A percentile compares a stretch with the other conserved stretches of the same genome.
These are phyloP conservation scores for Jatropha podagrica DNA, from an alignment of 441 rosid species.

Conservation along the genomic window DNA sequence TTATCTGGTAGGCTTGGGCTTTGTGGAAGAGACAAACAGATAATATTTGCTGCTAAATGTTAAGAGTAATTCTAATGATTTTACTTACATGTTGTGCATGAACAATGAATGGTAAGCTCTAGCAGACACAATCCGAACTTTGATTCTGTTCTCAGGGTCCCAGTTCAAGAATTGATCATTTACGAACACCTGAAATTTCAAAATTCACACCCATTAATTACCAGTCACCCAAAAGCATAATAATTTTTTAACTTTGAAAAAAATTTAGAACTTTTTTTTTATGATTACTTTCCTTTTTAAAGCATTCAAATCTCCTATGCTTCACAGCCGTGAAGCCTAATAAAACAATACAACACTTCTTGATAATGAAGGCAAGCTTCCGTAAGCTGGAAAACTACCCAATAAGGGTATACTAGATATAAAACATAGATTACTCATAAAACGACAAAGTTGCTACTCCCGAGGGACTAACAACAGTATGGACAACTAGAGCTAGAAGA, in stretches of 20 bases:
- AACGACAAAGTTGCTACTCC: conserved; percentile 21
- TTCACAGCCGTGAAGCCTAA: too few species aligned
- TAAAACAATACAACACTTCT: too few species aligned
- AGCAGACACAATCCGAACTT: conserved; percentile 96
- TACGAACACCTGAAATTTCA: conserved; percentile 61
- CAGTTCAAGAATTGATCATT: conserved; percentile 92
- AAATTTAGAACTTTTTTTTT: too few species aligned
- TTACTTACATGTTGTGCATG: conserved; percentile 98
- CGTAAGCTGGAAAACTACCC: not conserved
- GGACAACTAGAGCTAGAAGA: conserved; percentile 3
- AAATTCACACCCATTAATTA: not conserved
- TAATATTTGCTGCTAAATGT: conserved; percentile 2
- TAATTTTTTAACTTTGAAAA: too few species aligned
- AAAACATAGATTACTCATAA: not conserved
- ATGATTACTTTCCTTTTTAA: too few species aligned
- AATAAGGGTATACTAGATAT: not conserved
- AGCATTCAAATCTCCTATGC: too few species aligned
- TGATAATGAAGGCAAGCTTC: not conserved
- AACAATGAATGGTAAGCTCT: conserved; percentile 97
- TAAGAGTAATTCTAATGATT: not conserved
- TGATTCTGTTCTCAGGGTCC: conserved; percentile 84
- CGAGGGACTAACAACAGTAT: not conserved
- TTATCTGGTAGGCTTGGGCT: conserved; percentile 30
- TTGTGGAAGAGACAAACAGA: conserved; percentile 17
- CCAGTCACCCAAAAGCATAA: not conserved